Evolutionary conservation across 768 basidiomycete species (phyloP), one percentile per base, ranked within the genome.

Genomic region (Leccinum subgranulosum): DNA sequence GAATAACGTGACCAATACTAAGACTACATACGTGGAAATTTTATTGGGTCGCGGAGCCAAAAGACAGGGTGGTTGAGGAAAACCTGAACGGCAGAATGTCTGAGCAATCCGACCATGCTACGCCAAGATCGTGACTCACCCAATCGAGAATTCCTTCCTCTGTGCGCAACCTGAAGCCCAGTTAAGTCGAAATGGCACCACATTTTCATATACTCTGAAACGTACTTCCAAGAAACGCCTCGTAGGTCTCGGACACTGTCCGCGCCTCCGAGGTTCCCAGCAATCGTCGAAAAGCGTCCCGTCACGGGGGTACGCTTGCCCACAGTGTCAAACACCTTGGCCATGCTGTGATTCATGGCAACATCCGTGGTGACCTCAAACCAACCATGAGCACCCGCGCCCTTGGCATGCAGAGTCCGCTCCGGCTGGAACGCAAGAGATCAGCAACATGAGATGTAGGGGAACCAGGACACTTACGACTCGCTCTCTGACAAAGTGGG

Each of bases 271-370:
- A 75, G 66, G 15, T 79, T 77, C n/a, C 83, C 81, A 14, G 74
- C 74, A 47, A 85, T 84, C 29, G 84, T 86, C 31, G 77, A 79
- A 71, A 84, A 82, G 17, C 84, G 76, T 7, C 12, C 62, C 19
- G 62, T 62, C 33, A 64, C 51, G 1, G 60, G 55, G 19, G 62
- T 64, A 31, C 60, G 60, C 51, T 64, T 64, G 29, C 62, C 62
- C 6, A 64, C 28, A 9, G 57, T 55, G 36, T 62, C 52, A 19
- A 64, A 64, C 27, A 62, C 52, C 19, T 46, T 53, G 3, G 62
- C 60, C 57, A 64, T 62, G n/a, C 57, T 59, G 41, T 64, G 56
- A 34, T 64, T 64, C 34, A 57, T 55, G 27, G 46, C 62, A 15
- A 54, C 52, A 21, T 56, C 43, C 28, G 62, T 64, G n/a, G 62